phyloP scores from a whole-genome alignment of 306 rosid genomes.

The Rosa multiflora region DNA sequence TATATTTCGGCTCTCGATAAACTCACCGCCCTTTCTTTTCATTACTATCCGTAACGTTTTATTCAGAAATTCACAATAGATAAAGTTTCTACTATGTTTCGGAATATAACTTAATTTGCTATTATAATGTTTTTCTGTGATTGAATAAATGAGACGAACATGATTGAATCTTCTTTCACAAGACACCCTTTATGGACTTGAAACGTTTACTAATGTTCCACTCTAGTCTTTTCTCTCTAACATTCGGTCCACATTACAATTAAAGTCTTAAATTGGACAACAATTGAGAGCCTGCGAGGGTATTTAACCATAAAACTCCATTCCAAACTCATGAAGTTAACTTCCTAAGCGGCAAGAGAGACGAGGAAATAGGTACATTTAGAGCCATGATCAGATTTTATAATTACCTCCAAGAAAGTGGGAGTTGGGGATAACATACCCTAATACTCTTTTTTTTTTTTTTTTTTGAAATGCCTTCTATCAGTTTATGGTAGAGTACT shows the following conservation, averaged over 20 bases:
- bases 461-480: neutral
- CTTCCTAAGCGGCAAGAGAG: neutral
- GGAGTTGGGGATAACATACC: neutral
- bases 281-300: too few relatives aligned
- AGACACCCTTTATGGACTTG: neutral
- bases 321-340: neutral
- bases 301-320: too few relatives aligned
- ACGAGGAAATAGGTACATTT: neutral
- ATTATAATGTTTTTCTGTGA: neutral
- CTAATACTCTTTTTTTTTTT: neutral
- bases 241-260: too few relatives aligned
- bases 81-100: neutral
- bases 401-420: conserved; percentile 5
- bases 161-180: too few relatives aligned
- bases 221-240: neutral
- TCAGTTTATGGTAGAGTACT: neutral
- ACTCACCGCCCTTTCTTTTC: neutral
- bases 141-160: too few relatives aligned
- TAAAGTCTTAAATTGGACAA: neutral
- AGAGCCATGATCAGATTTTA: neutral
- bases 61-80: neutral
- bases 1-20: neutral
- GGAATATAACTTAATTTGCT: neutral
- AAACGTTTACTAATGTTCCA: too few relatives aligned
- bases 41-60: neutral